A percentile compares a stretch with the other conserved stretches of the same genome.
Evolutionary conservation across 2,329 filamentous ascomycete genomes (phyloP).

Genomic region (Elsinoe fawcettii): DNA sequence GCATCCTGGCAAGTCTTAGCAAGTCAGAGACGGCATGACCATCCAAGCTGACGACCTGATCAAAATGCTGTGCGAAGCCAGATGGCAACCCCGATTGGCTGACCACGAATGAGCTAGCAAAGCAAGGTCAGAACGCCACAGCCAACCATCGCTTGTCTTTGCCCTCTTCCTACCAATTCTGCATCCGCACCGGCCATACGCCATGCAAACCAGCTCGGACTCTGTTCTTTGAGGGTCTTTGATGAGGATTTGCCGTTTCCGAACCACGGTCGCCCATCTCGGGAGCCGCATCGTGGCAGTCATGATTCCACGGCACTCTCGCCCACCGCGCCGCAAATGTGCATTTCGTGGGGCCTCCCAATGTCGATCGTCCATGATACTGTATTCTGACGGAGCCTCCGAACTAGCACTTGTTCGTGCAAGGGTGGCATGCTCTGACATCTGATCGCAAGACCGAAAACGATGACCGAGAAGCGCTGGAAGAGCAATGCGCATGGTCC

Average conservation of each 20-base stretch:
- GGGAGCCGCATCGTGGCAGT: slow-evolving; percentile 10
- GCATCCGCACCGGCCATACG: slow-evolving; percentile 1
- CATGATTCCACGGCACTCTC: slow-evolving; percentile 10
- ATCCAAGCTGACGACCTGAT: slow-evolving; percentile 6
- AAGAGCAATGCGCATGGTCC: background rate
- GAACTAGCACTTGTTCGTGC: background rate
- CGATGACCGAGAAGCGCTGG: background rate
- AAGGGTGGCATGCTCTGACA: background rate
- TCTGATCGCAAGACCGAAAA: background rate
- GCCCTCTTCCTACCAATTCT: background rate
- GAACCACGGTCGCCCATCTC: slow-evolving; percentile 7
- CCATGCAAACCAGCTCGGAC: slow-evolving; percentile 2
- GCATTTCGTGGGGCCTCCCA: slow-evolving; percentile 5
- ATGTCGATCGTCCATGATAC: background rate
- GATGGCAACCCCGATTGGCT: slow-evolving; percentile 13
- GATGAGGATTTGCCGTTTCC: slow-evolving; percentile 3
- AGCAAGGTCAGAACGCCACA: slow-evolving; percentile 7
- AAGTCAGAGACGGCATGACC: slow-evolving; percentile 6
- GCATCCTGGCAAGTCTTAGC: background rate
- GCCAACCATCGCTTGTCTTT: slow-evolving; percentile 10
- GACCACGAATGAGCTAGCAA: background rate
- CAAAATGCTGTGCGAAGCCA: slow-evolving; percentile 13
- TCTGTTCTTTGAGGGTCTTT: background rate
- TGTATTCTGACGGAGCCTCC: background rate
- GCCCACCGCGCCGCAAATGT: slow-evolving; percentile 1